Conservation (phyloP, 495 filamentous ascomycete genomes). For the Daldinia loculata region DNA sequence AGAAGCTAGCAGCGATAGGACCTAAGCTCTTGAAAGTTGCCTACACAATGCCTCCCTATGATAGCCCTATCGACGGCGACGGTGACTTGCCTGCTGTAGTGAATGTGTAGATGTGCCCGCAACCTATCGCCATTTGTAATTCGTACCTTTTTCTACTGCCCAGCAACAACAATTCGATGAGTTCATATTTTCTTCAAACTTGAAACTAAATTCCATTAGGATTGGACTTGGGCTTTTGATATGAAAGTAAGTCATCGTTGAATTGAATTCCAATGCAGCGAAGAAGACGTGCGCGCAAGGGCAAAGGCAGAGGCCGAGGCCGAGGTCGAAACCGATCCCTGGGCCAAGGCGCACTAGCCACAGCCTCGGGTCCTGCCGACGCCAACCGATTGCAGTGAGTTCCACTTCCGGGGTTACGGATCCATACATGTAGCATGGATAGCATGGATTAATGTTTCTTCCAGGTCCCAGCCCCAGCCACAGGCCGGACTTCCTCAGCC, state of each 20-base stretch:
- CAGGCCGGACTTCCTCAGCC: neutral
- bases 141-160: neutral
- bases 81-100: neutral
- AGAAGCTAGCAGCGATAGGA: neutral
- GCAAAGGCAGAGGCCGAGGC: neutral
- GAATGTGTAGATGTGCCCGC: neutral
- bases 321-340: neutral
- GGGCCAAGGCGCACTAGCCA: neutral
- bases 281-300: neutral
- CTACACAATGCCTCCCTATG: neutral
- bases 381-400: conserved; percentile 4
- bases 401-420: neutral
- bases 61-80: neutral
- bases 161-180: neutral
- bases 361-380: neutral
- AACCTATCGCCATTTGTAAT: neutral
- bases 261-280: neutral
- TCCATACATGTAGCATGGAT: neutral
- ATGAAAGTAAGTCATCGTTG: neutral
- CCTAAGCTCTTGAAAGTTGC: neutral
- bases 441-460: conserved; percentile 15
- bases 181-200: neutral
- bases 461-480: conserved; percentile 21
- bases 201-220: neutral
- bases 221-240: neutral